Percentiles rank a stretch among this genome's conserved stretches.
Conservation (phyloP, 805 yeast genomes). For the Wickerhamomyces pijperi region DNA sequence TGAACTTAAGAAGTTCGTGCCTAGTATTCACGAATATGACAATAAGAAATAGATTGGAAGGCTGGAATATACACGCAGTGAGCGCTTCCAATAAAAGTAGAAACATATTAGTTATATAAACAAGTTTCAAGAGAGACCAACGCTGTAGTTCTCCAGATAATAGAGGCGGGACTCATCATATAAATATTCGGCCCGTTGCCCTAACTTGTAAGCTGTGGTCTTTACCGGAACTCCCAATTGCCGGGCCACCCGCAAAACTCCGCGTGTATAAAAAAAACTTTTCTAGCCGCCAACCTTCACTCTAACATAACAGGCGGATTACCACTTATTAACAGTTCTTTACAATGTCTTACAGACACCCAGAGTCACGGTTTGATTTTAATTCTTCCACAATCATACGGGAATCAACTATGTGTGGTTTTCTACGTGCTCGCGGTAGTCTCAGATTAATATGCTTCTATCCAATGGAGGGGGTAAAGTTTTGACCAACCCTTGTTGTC, state of each 20-base stretch:
- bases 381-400: conserved; percentile 23
- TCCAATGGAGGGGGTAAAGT: conserved; percentile 9
- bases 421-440: conserved; percentile 89
- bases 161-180: too few species aligned
- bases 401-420: conserved; percentile 6
- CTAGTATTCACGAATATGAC: conserved; percentile 53
- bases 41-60: conserved; percentile 17
- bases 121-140: too few species aligned
- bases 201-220: conserved; percentile 1
- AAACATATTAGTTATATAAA: too few species aligned
- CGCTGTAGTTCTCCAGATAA: too few species aligned
- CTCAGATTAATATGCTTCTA: conserved; percentile 41
- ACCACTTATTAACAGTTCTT: conserved; percentile 4
- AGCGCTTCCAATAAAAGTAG: too few species aligned
- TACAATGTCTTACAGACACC: conserved; percentile 53
- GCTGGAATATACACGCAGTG: too few species aligned
- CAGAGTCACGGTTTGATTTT: conserved; percentile 41
- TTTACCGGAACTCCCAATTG: conserved; percentile 5
- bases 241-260: too few species aligned
- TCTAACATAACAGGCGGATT: too few species aligned
- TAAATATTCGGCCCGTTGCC: too few species aligned
- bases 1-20: conserved; percentile 37
- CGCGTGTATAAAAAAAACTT: conserved; percentile 8
- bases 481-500: conserved; percentile 43
- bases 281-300: too few species aligned